These are phyloP conservation scores for Pseudopyricularia cyperi DNA, from an alignment of 2,329 filamentous ascomycete genomes.

Conservation along the genomic window DNA sequence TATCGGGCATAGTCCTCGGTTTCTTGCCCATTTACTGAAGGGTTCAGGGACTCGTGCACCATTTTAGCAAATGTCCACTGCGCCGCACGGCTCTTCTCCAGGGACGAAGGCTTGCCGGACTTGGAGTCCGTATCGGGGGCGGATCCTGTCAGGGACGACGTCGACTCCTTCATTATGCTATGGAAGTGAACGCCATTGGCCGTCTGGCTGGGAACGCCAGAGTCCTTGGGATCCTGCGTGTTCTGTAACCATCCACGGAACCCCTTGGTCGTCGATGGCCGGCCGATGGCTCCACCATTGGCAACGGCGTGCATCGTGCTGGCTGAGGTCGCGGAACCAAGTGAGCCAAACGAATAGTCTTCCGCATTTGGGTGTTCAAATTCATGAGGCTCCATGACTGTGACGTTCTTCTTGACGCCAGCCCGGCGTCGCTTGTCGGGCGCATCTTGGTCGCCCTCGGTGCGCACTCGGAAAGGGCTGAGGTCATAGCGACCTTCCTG, in stretches of 20 bases:
- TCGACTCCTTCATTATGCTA: conserved; percentile 45
- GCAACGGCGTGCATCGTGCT: neutral
- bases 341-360: conserved; percentile 27
- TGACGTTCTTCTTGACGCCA: conserved; percentile 51
- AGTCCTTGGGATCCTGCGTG: conserved; percentile 17
- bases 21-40: conserved; percentile 64
- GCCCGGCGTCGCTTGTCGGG: conserved; percentile 40
- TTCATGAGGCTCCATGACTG: conserved; percentile 49
- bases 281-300: neutral
- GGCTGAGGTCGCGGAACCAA: conserved; percentile 2
- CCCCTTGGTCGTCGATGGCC: neutral
- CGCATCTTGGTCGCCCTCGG: conserved; percentile 35
- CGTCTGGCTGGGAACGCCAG: conserved; percentile 2
- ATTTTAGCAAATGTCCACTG: conserved; percentile 85
- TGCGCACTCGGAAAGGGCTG: conserved; percentile 77
- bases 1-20: conserved; percentile 80
- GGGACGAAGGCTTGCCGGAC: conserved; percentile 36
- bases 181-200: conserved; percentile 16
- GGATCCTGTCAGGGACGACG: conserved; percentile 6
- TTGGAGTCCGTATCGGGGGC: neutral
- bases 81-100: conserved; percentile 69
- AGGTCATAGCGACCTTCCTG: conserved; percentile 67
- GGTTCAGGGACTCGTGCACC: conserved; percentile 74
- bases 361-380: conserved; percentile 18
- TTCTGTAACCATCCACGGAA: conserved; percentile 7